phyloP scores from a whole-genome alignment of 2,329 filamentous ascomycete species.

The Chrysoporthe austroafricana region DNA sequence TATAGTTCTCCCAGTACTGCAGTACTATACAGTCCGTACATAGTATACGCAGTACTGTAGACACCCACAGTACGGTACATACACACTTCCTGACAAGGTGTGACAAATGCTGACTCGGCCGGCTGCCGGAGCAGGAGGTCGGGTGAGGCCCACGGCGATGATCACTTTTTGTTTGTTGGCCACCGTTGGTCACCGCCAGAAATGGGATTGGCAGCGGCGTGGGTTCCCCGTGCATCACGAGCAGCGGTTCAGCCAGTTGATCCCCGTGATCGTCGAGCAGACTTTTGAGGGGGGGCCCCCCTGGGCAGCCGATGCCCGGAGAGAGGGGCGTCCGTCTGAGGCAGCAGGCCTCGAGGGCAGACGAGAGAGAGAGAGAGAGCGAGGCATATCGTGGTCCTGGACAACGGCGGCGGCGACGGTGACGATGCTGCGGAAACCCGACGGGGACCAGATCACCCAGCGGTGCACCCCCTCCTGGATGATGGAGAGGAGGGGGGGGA shows the following conservation, averaged over 20 bases:
- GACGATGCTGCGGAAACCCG: not conserved
- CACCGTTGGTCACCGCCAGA: conserved; percentile 4
- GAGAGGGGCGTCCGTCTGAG: not conserved
- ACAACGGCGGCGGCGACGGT: not conserved
- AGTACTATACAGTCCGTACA: too few species aligned
- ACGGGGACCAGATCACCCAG: not conserved
- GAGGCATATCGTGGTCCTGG: not conserved
- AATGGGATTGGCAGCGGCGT: conserved; percentile 1
- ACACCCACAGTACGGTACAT: not conserved
- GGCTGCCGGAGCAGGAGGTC: not conserved
- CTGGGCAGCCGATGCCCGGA: not conserved
- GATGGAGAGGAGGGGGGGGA: not conserved
- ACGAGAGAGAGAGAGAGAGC: not conserved
- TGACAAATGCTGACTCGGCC: not conserved
- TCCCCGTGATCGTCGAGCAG: conserved; percentile 13
- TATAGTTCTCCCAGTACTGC: too few species aligned
- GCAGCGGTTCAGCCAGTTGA: conserved; percentile 1
- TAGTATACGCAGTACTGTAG: not conserved
- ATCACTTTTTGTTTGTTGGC: conserved; percentile 12
- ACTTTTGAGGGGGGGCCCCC: not conserved
- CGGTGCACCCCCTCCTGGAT: not conserved
- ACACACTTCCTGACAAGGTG: not conserved
- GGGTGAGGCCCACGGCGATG: not conserved
- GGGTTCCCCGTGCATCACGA: conserved; percentile 12
- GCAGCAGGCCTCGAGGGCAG: not conserved